Evolutionary conservation across 768 basidiomycete species (phyloP).

Genomic region (Xerocomellus amylosporus): DNA sequence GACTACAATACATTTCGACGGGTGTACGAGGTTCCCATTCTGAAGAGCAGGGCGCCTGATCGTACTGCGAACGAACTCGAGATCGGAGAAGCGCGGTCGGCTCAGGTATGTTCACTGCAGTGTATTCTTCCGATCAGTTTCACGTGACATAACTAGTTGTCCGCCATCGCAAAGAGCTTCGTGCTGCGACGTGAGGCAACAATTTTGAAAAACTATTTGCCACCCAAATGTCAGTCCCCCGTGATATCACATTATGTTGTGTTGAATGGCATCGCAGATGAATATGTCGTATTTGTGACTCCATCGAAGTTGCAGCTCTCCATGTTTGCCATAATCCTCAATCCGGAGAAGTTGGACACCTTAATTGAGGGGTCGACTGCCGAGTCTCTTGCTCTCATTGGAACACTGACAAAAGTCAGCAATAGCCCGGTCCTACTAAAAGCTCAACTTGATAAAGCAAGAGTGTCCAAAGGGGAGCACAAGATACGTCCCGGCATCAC

Average conservation of each 20-base stretch:
- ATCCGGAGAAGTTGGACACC: conserved; percentile 64
- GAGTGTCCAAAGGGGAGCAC: conserved; percentile 38
- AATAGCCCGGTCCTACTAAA: conserved; percentile 88
- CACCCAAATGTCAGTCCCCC: conserved; percentile 75
- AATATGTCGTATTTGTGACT: conserved; percentile 96
- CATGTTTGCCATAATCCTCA: conserved; percentile 75
- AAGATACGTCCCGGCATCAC: conserved; percentile 49
- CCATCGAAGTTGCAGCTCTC: conserved; percentile 81
- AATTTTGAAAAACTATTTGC: conserved; percentile 78
- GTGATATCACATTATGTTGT: background rate
- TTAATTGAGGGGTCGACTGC: conserved; percentile 70
- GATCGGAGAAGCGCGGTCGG: conserved; percentile 70
- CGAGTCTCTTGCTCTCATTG: conserved; percentile 77
- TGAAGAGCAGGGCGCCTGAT: conserved; percentile 79
- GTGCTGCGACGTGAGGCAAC: conserved; percentile 86
- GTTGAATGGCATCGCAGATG: conserved; percentile 50
- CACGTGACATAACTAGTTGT: conserved; percentile 46
- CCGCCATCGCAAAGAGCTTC: conserved; percentile 77
- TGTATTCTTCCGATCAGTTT: background rate
- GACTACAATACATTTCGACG: conserved; percentile 73
- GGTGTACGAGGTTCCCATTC: conserved; percentile 84
- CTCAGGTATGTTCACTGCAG: conserved; percentile 51
- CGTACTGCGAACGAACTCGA: conserved; percentile 70
- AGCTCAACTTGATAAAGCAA: conserved; percentile 67
- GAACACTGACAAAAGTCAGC: conserved; percentile 82